Percentiles rank a stretch among this genome's conserved stretches.
Evolutionary conservation across 2,329 filamentous ascomycete genomes (phyloP).

Genomic region (Alternaria gansuensis): DNA sequence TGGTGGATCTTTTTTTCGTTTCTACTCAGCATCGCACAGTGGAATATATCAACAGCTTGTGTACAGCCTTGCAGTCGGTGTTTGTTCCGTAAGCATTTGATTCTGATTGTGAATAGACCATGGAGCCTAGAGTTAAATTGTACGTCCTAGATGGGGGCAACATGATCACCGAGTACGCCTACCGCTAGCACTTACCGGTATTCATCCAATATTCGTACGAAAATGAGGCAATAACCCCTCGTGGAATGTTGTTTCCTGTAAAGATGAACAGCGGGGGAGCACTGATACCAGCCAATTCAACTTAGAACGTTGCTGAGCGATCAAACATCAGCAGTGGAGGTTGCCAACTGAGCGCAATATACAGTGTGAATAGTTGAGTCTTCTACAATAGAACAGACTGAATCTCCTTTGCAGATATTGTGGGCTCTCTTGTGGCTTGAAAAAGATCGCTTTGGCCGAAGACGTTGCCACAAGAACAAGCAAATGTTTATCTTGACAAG

Average conservation of each 20-base stretch:
- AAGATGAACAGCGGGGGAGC: slow-evolving; percentile 8
- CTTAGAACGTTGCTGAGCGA: slow-evolving; percentile 2
- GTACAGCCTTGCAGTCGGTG: neutral
- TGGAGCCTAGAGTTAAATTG: neutral
- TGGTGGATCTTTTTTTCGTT: slow-evolving; percentile 3
- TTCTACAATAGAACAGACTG: neutral
- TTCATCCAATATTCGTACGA: neutral
- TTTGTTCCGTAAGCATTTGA: neutral
- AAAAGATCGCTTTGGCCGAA: neutral
- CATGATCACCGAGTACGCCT: slow-evolving; percentile 4
- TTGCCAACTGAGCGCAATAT: neutral
- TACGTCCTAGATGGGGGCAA: slow-evolving; percentile 1
- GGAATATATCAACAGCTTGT: neutral
- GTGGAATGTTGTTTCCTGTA: slow-evolving; percentile 15
- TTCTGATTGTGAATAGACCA: slow-evolving; percentile 1
- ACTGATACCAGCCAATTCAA: slow-evolving; percentile 9
- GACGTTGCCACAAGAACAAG: neutral
- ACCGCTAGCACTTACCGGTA: neutral
- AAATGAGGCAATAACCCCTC: slow-evolving; percentile 8
- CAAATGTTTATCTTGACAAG: neutral
- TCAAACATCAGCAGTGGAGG: neutral
- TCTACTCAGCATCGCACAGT: neutral
- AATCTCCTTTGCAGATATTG: neutral
- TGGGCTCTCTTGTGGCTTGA: neutral
- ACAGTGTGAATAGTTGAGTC: neutral